These are phyloP conservation scores for Taphrina pruni DNA, from an alignment of 1,139 yeast genomes.

Conservation along the genomic window DNA sequence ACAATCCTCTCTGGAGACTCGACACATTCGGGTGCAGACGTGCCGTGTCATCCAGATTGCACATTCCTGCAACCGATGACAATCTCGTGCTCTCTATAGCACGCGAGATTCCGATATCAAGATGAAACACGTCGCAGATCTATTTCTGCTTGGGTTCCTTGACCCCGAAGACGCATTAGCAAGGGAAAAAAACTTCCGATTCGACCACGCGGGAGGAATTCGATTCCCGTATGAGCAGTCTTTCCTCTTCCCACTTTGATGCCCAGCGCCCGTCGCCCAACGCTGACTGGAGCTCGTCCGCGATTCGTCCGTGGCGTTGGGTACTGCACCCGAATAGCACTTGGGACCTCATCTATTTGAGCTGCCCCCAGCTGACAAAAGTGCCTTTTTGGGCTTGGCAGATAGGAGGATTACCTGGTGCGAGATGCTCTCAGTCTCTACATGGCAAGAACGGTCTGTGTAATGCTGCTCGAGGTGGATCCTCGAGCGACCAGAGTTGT, in stretches of 20 bases:
- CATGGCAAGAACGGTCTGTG: background rate
- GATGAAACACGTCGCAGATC: conserved; percentile 17
- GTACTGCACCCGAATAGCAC: background rate
- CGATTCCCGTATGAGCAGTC: background rate
- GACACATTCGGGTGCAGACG: conserved; percentile 6
- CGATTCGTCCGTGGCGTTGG: background rate
- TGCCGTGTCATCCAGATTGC: conserved; percentile 20
- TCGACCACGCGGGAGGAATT: background rate
- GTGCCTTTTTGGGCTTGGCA: background rate
- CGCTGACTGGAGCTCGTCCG: background rate
- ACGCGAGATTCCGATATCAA: background rate
- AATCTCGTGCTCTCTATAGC: background rate
- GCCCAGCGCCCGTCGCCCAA: no score
- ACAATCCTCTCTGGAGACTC: background rate
- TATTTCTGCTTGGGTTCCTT: background rate
- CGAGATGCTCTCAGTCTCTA: background rate
- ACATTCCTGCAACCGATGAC: conserved; percentile 2
- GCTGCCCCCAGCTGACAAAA: background rate
- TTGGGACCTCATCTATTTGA: background rate
- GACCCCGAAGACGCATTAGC: background rate
- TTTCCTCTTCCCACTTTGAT: no score
- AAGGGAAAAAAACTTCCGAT: background rate
- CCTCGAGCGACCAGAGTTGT: no score
- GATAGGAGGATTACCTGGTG: conserved; percentile 1
- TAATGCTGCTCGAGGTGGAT: background rate